Conservation (phyloP, 2,329 filamentous ascomycete species). For the Colletotrichum eremochloae region DNA sequence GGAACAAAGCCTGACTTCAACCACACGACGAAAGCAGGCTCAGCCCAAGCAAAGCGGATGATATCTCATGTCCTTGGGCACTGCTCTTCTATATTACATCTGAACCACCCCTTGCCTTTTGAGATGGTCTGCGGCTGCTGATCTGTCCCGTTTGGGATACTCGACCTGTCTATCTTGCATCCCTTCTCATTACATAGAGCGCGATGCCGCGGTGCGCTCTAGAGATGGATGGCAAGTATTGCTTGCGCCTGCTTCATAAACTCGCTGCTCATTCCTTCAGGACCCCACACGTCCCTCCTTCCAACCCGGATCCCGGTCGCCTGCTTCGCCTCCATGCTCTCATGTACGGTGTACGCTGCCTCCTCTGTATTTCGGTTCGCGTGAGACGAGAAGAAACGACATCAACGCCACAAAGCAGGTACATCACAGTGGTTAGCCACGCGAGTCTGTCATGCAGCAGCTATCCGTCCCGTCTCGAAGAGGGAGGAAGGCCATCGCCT, state of each 20-base stretch:
- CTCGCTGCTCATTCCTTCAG: conserved; percentile 30
- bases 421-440: conserved; percentile 33
- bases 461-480: conserved; percentile 18
- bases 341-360: background rate
- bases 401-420: conserved; percentile 37
- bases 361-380: conserved; percentile 21
- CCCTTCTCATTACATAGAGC: conserved; percentile 16
- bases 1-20: background rate
- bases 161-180: conserved; percentile 38
- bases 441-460: conserved; percentile 30
- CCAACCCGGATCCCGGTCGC: conserved; percentile 9
- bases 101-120: conserved; percentile 18
- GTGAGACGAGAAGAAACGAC: conserved; percentile 36
- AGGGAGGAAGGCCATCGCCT: conserved; percentile 11
- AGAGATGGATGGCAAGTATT: conserved; percentile 18
- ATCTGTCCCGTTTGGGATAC: conserved; percentile 19
- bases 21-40: background rate
- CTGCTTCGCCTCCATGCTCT: background rate
- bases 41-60: background rate
- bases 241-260: conserved; percentile 19
- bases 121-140: conserved; percentile 3
- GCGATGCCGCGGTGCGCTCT: conserved; percentile 20
- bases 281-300: conserved; percentile 33
- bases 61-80: conserved; percentile 18
- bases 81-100: background rate